Base-by-base conservation (phyloP, 768 basidiomycete species). In the Boletales sp. region DNA sequence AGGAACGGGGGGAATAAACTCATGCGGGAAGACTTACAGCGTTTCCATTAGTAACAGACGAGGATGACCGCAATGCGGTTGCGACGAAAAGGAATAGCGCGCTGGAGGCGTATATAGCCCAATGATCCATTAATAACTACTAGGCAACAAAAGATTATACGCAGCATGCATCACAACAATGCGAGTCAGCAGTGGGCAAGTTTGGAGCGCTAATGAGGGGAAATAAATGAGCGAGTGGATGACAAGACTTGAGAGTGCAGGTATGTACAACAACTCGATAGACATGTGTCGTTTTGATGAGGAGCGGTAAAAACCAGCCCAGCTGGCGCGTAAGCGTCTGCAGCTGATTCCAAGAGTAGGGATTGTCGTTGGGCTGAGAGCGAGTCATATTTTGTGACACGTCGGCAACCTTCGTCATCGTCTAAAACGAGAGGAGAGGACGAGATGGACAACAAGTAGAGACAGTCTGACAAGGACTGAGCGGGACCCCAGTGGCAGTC, bases 211-310 rank as follows among this genome's bases (percentile, higher is more conserved):
- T 12, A 15, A 34, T 34, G 15, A 28, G 28, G 19, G 14, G 25
- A 28, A 28, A 28, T 28, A 28, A 28, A 28, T 28, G 25, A 28
- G 25, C 7, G 25, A 7, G 25, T 28, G 25, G 7, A 28, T 28
- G 25, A 28, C 25, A 5, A 28, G 25, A 28, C 4, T 5, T 42
- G 38, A 46, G 44, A 41, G 12, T 38, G 36, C 14, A 32, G 32
- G 21, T 47, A 54, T 46, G 41, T 49, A 53, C 44, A 49, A 47
- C 10, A 14, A 38, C n/a, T 41, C 32, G 25, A 44, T 45, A 21
- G 28, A 32, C 28, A 13, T 19, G 12, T 35, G 25, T 28, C 25
- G 25, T 28, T 28, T 28, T 28, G 15, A 41, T 13, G 18, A 35
- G 25, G 25, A 7, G 44, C 10, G 31, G 32, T 30, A 28, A n/a